phyloP scores from a whole-genome alignment of 768 basidiomycete species.

The Leccinum obscurum region DNA sequence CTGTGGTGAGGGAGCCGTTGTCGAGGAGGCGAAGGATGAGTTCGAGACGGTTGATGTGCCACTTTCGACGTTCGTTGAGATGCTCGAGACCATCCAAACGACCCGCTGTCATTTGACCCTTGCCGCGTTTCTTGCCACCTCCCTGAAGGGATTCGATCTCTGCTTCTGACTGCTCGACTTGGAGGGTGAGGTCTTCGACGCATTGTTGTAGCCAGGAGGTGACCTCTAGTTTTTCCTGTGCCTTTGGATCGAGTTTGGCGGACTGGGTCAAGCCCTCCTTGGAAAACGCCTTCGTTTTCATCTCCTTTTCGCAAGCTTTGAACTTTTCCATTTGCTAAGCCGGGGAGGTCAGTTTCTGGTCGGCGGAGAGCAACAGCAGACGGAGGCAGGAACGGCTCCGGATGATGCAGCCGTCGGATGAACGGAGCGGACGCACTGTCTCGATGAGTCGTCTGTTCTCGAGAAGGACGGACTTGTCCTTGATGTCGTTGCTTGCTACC shows the following conservation, averaged over 20 bases:
- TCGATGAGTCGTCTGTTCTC: constrained; percentile 97
- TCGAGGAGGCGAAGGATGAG: constrained; percentile 90
- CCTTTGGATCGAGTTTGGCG: constrained; percentile 92
- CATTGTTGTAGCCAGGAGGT: constrained; percentile 83
- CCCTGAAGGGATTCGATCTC: constrained; percentile 88
- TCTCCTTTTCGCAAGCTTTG: constrained; percentile 99
- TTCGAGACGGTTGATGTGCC: constrained; percentile 93
- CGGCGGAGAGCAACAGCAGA: constrained; percentile 16
- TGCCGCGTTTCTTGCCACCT: constrained; percentile 81
- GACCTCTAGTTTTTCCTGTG: constrained; percentile 93
- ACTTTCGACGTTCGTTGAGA: constrained; percentile 90
- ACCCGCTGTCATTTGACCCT: constrained; percentile 63
- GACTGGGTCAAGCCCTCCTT: constrained; percentile 97
- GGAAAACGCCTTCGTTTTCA: constrained; percentile 99
- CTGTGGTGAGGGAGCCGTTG: constrained; percentile 85
- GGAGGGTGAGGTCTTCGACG: constrained; percentile 90
- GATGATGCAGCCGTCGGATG: background rate
- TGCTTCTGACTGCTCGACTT: constrained; percentile 93
- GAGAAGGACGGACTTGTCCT: constrained; percentile 91
- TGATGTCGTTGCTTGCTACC: constrained; percentile 97
- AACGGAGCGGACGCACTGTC: constrained; percentile 65
- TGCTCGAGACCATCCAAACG: constrained; percentile 82
- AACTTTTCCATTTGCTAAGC: constrained; percentile 99
- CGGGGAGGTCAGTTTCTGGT: constrained; percentile 6
- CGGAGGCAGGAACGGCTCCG: constrained; percentile 4